Conservation (phyloP, 2,329 filamentous ascomycete genomes). For the Akanthomyces uredinophilus region DNA sequence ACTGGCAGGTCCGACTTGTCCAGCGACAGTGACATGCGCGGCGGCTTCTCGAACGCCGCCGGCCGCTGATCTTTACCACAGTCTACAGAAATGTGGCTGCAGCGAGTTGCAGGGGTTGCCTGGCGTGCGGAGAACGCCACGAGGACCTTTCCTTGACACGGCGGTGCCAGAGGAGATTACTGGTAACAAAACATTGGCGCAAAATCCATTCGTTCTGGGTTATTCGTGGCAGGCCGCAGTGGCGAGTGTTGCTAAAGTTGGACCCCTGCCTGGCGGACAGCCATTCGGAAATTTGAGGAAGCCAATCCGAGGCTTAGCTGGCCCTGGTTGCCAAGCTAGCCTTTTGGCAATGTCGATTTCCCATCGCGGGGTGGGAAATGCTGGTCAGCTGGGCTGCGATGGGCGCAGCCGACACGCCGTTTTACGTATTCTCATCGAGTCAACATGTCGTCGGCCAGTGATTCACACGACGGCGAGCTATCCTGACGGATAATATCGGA, state of each 20-base stretch:
- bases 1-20: background rate
- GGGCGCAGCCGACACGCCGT: background rate
- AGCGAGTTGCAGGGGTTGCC: background rate
- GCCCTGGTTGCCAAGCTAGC: background rate
- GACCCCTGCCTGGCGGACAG: background rate
- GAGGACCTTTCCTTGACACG: background rate
- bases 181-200: background rate
- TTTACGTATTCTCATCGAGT: slow-evolving; percentile 16
- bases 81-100: slow-evolving; percentile 3
- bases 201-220: background rate
- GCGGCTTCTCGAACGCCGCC: background rate
- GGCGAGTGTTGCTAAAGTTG: background rate
- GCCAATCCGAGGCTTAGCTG: background rate
- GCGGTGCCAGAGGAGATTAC: background rate
- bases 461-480: background rate
- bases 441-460: background rate
- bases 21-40: background rate
- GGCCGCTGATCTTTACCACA: background rate
- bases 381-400: background rate
- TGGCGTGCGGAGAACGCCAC: slow-evolving; percentile 9
- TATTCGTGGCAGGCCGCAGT: too few relatives aligned
- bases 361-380: background rate
- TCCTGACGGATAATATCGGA: slow-evolving; percentile 3
- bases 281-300: background rate
- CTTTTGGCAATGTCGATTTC: background rate